phyloP scores from a whole-genome alignment of 352 stramenopile genomes.

The Globisporangium barbulae region DNA sequence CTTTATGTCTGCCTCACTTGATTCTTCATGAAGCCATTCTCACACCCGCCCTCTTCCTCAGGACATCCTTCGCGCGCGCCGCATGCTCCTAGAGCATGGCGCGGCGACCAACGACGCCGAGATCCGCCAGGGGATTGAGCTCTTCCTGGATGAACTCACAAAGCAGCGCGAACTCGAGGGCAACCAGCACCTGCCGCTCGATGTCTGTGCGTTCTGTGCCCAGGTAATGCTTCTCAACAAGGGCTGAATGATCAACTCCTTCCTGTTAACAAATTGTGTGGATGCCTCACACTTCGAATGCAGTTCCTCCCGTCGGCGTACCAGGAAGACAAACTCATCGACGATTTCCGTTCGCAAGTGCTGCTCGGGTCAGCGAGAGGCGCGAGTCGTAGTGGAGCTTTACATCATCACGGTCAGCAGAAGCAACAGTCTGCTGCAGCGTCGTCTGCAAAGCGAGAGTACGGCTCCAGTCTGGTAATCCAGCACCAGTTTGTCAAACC shows the following conservation, averaged over 20 bases:
- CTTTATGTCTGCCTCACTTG: background rate
- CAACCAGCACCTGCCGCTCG: constrained; percentile 32
- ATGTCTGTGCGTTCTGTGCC: constrained; percentile 47
- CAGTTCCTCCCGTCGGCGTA: constrained; percentile 53
- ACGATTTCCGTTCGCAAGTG: constrained; percentile 30
- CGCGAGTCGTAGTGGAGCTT: constrained; percentile 5
- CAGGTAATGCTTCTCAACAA: constrained; percentile 16
- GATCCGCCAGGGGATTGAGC: constrained; percentile 34
- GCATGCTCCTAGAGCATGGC: constrained; percentile 51
- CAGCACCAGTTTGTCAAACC: constrained; percentile 43
- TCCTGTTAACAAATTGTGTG: background rate
- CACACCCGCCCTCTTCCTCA: constrained; percentile 18
- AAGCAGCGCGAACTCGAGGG: constrained; percentile 23
- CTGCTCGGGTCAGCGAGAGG: constrained; percentile 17
- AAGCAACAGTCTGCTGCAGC: constrained; percentile 11
- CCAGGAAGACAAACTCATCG: constrained; percentile 30
- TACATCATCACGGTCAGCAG: constrained; percentile 14
- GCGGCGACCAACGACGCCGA: constrained; percentile 18
- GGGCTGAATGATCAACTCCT: background rate
- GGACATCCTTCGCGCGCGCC: constrained; percentile 49
- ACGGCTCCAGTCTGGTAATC: constrained; percentile 49
- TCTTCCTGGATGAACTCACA: constrained; percentile 45
- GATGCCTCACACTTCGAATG: background rate
- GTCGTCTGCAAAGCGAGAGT: constrained; percentile 9
- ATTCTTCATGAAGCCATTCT: background rate